phyloP scores from a whole-genome alignment of 148 eudicot species.

The Talinum fruticosum region DNA sequence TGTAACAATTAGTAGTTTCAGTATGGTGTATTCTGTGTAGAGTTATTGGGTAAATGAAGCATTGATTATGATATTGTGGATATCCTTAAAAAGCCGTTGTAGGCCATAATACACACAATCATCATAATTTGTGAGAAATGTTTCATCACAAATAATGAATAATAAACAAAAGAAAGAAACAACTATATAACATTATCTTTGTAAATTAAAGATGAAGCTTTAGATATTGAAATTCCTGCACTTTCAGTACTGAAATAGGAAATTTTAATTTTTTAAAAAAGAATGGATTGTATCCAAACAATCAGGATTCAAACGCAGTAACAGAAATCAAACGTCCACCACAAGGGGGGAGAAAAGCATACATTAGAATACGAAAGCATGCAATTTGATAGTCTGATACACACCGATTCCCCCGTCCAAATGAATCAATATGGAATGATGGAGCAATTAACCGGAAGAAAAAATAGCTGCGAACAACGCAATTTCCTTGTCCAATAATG shows the following conservation, averaged over 20 bases:
- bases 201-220: not conserved
- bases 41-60: no score
- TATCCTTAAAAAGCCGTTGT: no score
- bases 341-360: no score
- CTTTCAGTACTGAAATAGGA: not conserved
- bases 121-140: not conserved
- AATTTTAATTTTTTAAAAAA: no score
- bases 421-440: no score
- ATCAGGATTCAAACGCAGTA: not conserved
- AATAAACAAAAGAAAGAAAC: not conserved
- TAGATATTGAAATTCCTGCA: not conserved
- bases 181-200: not conserved
- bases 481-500: not conserved
- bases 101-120: not conserved
- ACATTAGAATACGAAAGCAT: no score
- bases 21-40: no score
- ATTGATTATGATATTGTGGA: no score
- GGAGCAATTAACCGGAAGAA: no score
- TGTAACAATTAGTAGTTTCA: no score
- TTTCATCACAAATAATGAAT: not conserved
- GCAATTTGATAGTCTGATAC: not conserved
- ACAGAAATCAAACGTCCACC: not conserved
- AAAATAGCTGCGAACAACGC: not conserved
- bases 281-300: no score
- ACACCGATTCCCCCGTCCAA: not conserved